Evolutionary conservation across 805 yeast genomes (phyloP).

Genomic region (Sugiyamaella americana): DNA sequence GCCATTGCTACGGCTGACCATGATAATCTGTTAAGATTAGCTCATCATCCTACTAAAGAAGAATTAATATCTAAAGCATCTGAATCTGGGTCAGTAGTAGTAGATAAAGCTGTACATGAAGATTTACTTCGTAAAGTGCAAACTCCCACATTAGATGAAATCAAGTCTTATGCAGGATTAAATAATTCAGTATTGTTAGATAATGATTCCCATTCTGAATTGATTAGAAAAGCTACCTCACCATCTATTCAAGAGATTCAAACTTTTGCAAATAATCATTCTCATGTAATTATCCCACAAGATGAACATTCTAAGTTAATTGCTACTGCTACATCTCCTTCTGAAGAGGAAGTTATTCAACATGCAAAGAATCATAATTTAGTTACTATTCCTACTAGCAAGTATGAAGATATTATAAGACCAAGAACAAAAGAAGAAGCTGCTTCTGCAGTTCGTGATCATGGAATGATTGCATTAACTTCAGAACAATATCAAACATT

Average conservation of each 20-base stretch:
- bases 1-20: slow-evolving; percentile 25
- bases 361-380: slow-evolving; percentile 22
- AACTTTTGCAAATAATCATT: slow-evolving; percentile 18
- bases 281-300: slow-evolving; percentile 10
- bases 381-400: slow-evolving; percentile 22
- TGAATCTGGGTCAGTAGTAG: slow-evolving; percentile 25
- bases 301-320: slow-evolving; percentile 12
- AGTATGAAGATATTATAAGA: slow-evolving; percentile 12
- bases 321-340: slow-evolving; percentile 23
- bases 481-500: slow-evolving; percentile 21
- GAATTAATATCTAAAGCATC: slow-evolving; percentile 31
- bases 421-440: slow-evolving; percentile 10
- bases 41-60: slow-evolving; percentile 24
- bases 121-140: slow-evolving; percentile 15
- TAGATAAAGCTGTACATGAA: slow-evolving; percentile 31
- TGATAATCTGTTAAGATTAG: slow-evolving; percentile 20
- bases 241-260: slow-evolving; percentile 15
- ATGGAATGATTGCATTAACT: slow-evolving; percentile 25
- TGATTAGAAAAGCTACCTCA: slow-evolving; percentile 10
- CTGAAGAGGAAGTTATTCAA: slow-evolving; percentile 7
- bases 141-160: slow-evolving; percentile 18
- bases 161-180: slow-evolving; percentile 28
- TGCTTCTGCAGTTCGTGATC: slow-evolving; percentile 16
- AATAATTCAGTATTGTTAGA: slow-evolving; percentile 31
- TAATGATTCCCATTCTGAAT: slow-evolving; percentile 27